A percentile compares a stretch with the other conserved stretches of the same genome.
These are phyloP conservation scores for Rhizomucor pusillus DNA, from an alignment of 371 early-diverging fungal genomes.

Conservation along the genomic window DNA sequence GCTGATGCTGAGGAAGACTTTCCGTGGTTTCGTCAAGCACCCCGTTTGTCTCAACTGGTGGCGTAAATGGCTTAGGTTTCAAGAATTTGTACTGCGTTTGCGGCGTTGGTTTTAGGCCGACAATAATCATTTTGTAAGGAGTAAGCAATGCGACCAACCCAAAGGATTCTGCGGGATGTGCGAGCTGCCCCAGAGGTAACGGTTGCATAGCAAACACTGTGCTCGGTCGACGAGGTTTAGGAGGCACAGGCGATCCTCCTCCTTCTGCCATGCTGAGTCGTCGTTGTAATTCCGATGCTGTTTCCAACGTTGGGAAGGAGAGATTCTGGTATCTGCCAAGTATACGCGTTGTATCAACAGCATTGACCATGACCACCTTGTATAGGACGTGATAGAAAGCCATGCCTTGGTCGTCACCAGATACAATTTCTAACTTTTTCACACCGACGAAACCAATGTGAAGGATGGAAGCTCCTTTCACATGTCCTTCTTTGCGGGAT, in stretches of 20 bases:
- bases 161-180: constrained; percentile 64
- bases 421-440: constrained; percentile 65
- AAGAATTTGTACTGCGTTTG: constrained; percentile 68
- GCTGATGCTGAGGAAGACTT: no score
- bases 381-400: constrained; percentile 73
- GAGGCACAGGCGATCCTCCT: constrained; percentile 3
- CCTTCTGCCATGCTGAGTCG: no score
- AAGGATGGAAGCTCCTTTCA: constrained; percentile 64
- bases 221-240: constrained; percentile 41
- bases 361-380: constrained; percentile 68
- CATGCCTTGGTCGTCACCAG: constrained; percentile 74
- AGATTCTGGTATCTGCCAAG: constrained; percentile 64
- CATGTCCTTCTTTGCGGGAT: constrained; percentile 66
- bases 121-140: constrained; percentile 74
- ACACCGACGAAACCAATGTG: constrained; percentile 71
- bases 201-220: constrained; percentile 73
- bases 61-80: constrained; percentile 39
- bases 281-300: background rate
- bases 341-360: constrained; percentile 65
- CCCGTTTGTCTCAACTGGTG: background rate
- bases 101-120: constrained; percentile 71
- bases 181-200: constrained; percentile 59
- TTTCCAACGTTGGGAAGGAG: constrained; percentile 16
- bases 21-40: background rate
- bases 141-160: constrained; percentile 74